Evolutionary conservation across 164 flowering plant species (phyloP).

Genomic region (Liriodendron chinense): DNA sequence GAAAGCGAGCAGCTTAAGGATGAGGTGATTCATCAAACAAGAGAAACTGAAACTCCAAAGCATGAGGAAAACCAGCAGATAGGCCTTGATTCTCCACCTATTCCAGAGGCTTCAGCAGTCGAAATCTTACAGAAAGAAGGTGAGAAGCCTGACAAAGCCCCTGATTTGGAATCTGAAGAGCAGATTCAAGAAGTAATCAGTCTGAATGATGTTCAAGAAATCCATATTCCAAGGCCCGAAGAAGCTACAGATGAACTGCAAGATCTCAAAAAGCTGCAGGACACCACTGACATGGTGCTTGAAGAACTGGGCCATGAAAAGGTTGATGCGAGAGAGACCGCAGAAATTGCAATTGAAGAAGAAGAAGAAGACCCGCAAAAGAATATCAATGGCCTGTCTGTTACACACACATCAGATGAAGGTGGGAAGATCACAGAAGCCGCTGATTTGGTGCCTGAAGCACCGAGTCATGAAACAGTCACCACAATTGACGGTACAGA

Average conservation of each 20-base stretch:
- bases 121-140: slow-evolving; percentile 12
- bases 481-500: neutral
- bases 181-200: slow-evolving; percentile 11
- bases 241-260: neutral
- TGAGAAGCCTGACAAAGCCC: slow-evolving; percentile 11
- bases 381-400: neutral
- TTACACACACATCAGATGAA: neutral
- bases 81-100: slow-evolving; percentile 7
- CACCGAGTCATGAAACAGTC: neutral
- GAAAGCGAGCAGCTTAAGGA: slow-evolving; percentile 9
- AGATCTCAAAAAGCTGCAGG: neutral
- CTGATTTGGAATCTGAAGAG: slow-evolving; percentile 1
- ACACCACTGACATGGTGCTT: slow-evolving; percentile 7
- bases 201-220: slow-evolving; percentile 7
- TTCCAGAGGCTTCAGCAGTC: slow-evolving; percentile 20
- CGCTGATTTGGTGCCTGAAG: slow-evolving; percentile 4
- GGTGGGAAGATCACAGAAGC: neutral
- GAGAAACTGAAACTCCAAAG: neutral
- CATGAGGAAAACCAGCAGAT: neutral
- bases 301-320: slow-evolving; percentile 3
- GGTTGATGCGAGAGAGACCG: neutral
- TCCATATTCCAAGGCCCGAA: slow-evolving; percentile 8
- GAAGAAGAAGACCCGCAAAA: neutral
- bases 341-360: neutral
- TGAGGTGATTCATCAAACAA: slow-evolving; percentile 13